A percentile compares a stretch with the other conserved stretches of the same genome.
Evolutionary conservation across 305 asterid species (phyloP).

Genomic region (Solanum hybrid): DNA sequence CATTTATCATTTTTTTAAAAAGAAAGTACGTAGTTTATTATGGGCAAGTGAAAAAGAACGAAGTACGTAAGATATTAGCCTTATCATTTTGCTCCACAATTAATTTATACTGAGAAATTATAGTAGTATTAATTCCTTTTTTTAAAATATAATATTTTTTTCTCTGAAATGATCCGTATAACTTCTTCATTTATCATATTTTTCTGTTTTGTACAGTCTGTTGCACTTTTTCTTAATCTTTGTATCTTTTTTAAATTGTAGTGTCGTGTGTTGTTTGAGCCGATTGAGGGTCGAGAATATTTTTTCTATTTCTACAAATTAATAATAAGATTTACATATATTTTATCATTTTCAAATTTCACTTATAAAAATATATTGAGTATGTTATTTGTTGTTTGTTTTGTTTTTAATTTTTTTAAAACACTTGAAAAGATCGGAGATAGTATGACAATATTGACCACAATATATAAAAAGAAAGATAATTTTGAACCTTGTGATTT

Average conservation of each 20-base stretch:
- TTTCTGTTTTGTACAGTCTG: background rate
- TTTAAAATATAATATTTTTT: no score
- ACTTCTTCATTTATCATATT: no score
- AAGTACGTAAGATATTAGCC: background rate
- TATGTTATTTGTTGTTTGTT: background rate
- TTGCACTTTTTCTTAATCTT: background rate
- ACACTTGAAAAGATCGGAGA: background rate
- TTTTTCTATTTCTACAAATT: background rate
- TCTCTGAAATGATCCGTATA: no score
- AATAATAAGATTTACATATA: background rate
- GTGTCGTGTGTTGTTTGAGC: background rate
- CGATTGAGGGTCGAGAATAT: background rate
- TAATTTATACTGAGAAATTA: background rate
- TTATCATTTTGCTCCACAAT: background rate
- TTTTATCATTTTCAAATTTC: fast-evolving
- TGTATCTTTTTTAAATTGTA: no score
- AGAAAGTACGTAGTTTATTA: background rate
- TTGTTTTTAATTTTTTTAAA: background rate
- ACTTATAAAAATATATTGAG: background rate
- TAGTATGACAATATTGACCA: background rate
- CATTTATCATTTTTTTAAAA: background rate
- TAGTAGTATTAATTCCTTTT: background rate
- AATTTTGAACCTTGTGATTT: background rate
- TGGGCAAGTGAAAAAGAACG: background rate
- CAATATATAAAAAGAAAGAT: background rate